Evolutionary conservation across 2,329 filamentous ascomycete species (phyloP).

Genomic region (Daldinia eschscholtzii): DNA sequence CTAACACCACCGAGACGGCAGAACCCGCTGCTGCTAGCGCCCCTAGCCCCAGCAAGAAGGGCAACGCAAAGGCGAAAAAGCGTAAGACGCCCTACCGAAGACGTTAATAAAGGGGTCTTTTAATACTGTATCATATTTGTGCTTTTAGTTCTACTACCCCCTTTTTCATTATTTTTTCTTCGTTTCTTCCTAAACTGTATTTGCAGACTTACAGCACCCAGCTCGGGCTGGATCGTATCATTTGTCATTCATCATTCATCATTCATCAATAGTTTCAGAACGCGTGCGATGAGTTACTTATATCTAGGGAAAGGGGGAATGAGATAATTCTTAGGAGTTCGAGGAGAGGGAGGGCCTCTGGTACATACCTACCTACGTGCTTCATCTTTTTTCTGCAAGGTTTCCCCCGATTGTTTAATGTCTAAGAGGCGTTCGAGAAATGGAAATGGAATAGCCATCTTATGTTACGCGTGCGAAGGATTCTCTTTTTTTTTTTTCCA

Average conservation of each 20-base stretch:
- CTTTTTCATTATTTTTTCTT: background rate
- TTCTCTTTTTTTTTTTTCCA: background rate
- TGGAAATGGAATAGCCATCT: conserved; percentile 7
- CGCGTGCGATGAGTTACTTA: conserved; percentile 14
- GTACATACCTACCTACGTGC: conserved; percentile 1
- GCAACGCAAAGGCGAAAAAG: conserved; percentile 44
- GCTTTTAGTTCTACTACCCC: conserved; percentile 12
- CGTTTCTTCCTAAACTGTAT: conserved; percentile 42
- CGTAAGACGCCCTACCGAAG: conserved; percentile 48
- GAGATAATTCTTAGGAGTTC: conserved; percentile 29
- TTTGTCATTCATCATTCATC: background rate
- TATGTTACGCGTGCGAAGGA: conserved; percentile 4
- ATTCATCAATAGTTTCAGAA: conserved; percentile 2
- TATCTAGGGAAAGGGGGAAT: conserved; percentile 2
- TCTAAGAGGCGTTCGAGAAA: conserved; percentile 20
- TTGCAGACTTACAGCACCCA: conserved; percentile 34
- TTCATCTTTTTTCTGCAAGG: conserved; percentile 1
- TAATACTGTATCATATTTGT: conserved; percentile 36
- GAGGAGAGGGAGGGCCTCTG: conserved; percentile 13
- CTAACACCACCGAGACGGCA: conserved; percentile 43
- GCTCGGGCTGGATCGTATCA: conserved; percentile 33
- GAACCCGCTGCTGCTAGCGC: conserved; percentile 30
- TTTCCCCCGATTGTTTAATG: background rate
- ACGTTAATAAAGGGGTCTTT: conserved; percentile 37
- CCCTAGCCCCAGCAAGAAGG: conserved; percentile 48